Evolutionary conservation across 768 basidiomycete species (phyloP), one percentile per base, ranked within the genome.

Genomic region (Sistotremastrum suecicum): DNA sequence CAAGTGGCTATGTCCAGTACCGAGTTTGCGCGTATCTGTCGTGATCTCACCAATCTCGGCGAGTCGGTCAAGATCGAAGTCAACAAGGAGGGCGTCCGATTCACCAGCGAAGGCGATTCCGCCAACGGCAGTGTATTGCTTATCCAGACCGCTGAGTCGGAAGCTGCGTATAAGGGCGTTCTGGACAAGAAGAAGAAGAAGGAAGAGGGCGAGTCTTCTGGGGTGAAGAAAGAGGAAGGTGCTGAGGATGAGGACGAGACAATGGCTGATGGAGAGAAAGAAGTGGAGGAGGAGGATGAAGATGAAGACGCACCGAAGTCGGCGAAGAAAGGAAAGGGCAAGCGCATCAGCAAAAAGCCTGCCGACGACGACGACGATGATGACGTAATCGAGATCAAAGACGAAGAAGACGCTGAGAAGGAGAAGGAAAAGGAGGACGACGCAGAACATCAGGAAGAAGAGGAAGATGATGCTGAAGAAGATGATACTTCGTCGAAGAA

Each of bases 41-140:
- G 87, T 43, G 94, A 99, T 61, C 74, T 98, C 28, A 78, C 81
- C 5, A 75, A 77, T 44, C 75, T 99, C 6, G 94, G 95, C 47
- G 95, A 99, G 67, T 80, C 76, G 42, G 92, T 98, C 39, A 81
- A 88, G 39, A 94, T 99, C 59, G 94, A 98, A 54, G 89, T 95
- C 37, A 77, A 76, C 50, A 97, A 98, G 60, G 94, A 98, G 57
- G 95, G 95, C 42, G 83, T 97, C 5, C 73, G 90, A 31, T 99
- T 99, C 60, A 74, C 79, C 11, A 77, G 80, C 42, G 95, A 98
- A 34, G 95, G 95, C 39, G 95, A 99, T 64, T 77, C 89, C 3
- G 94, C 94, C 7, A 90, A 87, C 51, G 92, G 89, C 2, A 83
- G 67, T 58, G 80, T 98, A 2, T 65, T 95, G 12, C 64, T 99